phyloP scores from a whole-genome alignment of 306 rosid species.

The Quercus engelmannii region DNA sequence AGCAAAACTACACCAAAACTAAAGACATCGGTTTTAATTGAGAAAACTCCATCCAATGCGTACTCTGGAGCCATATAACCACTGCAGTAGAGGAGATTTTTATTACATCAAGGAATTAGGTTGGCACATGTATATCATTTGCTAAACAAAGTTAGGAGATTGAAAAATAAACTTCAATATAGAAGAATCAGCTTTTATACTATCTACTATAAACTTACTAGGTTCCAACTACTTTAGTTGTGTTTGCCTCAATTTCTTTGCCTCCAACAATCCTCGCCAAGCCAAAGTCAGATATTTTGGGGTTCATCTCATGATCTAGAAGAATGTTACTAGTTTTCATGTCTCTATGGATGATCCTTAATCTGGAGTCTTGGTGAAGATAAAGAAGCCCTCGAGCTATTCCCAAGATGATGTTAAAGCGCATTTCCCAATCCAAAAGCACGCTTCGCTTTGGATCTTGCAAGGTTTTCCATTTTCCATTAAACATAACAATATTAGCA shows the following conservation, averaged over 20 bases:
- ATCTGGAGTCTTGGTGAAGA: conserved; percentile 37
- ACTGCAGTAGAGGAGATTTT: background rate
- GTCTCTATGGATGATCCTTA: conserved; percentile 34
- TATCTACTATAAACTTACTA: conserved; percentile 11
- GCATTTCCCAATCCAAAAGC: conserved; percentile 38
- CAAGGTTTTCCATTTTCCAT: background rate
- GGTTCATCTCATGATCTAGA: conserved; percentile 29
- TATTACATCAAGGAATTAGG: background rate
- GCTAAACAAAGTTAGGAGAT: background rate
- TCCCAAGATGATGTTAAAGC: conserved; percentile 42
- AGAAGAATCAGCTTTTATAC: background rate
- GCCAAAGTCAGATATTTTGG: conserved; percentile 43
- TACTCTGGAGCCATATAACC: conserved; percentile 49
- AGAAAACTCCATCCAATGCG: conserved; percentile 39
- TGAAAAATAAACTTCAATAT: too few species aligned
- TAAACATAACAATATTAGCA: background rate
- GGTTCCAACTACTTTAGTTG: conserved; percentile 26
- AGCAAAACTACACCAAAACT: conserved; percentile 57
- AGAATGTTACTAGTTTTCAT: conserved; percentile 35
- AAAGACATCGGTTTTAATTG: conserved; percentile 48
- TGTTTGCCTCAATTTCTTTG: conserved; percentile 26
- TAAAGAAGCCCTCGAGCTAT: conserved; percentile 24
- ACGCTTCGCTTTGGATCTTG: conserved; percentile 22
- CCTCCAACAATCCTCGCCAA: conserved; percentile 29
- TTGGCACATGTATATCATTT: background rate